Evolutionary conservation across 75 land plant genomes (phyloP), one percentile per base, ranked within the genome.

Genomic region (Pinus albicaulis): DNA sequence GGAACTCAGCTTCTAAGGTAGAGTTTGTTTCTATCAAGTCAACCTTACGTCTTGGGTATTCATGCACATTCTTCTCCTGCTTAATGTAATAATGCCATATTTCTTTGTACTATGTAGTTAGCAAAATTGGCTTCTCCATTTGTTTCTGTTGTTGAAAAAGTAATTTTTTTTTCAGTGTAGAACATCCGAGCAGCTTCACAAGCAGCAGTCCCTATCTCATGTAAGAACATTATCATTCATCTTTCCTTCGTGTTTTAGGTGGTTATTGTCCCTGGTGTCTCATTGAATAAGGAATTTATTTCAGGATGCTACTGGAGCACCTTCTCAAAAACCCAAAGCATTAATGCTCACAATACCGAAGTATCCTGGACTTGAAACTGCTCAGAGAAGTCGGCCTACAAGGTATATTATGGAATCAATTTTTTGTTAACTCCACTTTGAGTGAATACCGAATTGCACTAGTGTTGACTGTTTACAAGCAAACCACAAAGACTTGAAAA

Each of bases 361-460:
- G 74, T 91, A 90, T 63, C 98, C 98, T 56, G 84, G 85, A 36
- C 86, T 97, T 0, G 83, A 78, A 70, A 97, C 99, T 25, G 82
- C 91, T 57, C 77, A 78, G 48, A 82, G 99, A 68, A 83, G 89
- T 25, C 87, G 92, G 62, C 86, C 87, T 13, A 44, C 86, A 38
- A 89, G 92, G 98, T 89, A 56, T 44, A 44, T 7, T 44, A 0
- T 44, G 52, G 10, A 44, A 44, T 44, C 52, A 44, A 44, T 44
- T 44, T 7, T 44, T 7, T 7, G 10, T 8, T 44, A 44, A 38
- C 41, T 38, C 52, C 7, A 44, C 10, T 44, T 44, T 44, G 52
- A 7, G 11, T 44, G 52, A 44, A 44, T 44, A 7, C 10, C 0
- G 52, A 7, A 8, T 44, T 44, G 52, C 52, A 44, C 10, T 44